Evolutionary conservation across 768 basidiomycete species (phyloP), one percentile per base, ranked within the genome.

Genomic region (Phlebiopsis flavidoalba): DNA sequence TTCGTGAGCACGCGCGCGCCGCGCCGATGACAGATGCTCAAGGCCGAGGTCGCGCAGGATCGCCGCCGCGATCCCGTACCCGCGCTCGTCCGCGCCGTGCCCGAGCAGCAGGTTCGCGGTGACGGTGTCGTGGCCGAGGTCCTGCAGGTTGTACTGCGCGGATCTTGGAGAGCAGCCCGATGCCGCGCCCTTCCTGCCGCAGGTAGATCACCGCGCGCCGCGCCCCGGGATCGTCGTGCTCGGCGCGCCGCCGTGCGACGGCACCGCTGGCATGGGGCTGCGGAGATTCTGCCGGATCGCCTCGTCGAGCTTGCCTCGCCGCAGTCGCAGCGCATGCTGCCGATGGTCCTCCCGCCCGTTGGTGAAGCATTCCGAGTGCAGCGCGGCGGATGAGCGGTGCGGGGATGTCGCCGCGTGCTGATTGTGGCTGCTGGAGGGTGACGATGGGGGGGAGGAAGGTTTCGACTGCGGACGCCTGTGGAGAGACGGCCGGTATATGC

Each of bases 281-380:
- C 14, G 89, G n/a, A 87, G 67, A 98, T 93, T n/a, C 67, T 87
- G 87, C 11, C 93, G 84, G 63, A 98, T 86, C n/a, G 97, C 94
- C 71, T 98, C 96, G 74, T 98, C 95, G 4, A 99, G 81, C 73
- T 99, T 97, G n/a, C n/a, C 74, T 98, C 95, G 14, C 97, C 97
- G 70, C 97, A 99, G 73, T 99, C 97, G 71, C 97, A 99, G 35
- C 97, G 89, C 91, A 97, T 95, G 79, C 94, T 87, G 26, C 97
- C 97, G 60, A 98, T 85, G 8, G 95, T 98, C 74, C n/a, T n/a
- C n/a, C 98, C 97, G 31, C 97, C 97, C 0, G 97, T n/a, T n/a
- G n/a, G n/a, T 99, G 76, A 94, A 98, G 73, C 97, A 99, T 73
- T 99, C 97, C 31, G 94, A 97, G 74, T 99, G 97, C 54, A 99